Percentiles rank a stretch among this genome's conserved stretches.
Conservation (phyloP, 2,329 filamentous ascomycete species). For the Fusarium burgessii region DNA sequence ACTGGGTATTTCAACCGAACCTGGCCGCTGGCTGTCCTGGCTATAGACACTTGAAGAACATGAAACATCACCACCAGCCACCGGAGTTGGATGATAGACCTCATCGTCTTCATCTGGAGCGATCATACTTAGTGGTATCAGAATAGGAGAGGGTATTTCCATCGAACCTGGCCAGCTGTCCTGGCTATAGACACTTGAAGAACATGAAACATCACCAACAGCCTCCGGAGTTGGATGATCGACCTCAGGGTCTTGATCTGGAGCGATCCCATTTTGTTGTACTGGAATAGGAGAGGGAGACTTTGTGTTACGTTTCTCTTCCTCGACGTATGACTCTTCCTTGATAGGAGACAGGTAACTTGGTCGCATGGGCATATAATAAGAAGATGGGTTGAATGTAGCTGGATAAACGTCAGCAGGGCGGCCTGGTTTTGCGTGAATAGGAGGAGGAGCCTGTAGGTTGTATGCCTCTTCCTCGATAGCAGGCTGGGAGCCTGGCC, state of each 20-base stretch:
- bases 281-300: not conserved
- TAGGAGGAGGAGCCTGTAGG: not conserved
- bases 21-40: not conserved
- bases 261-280: not conserved
- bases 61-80: not conserved
- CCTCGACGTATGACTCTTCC: no score
- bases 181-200: slow-evolving; percentile 21
- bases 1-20: not conserved
- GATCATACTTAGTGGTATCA: not conserved
- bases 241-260: not conserved
- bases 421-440: not conserved
- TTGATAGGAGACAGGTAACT: not conserved
- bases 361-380: no score
- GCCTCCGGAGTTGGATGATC: not conserved
- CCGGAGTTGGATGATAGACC: not conserved
- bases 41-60: slow-evolving; percentile 17
- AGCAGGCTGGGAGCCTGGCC: no score
- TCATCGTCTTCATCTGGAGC: not conserved
- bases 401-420: not conserved
- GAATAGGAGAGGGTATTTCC: not conserved
- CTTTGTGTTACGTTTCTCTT: not conserved
- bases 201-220: not conserved
- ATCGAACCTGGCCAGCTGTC: not conserved
- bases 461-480: not conserved
- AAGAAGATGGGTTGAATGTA: no score